Percentiles rank a stretch among this genome's conserved stretches.
phyloP scores from a whole-genome alignment of 1,284 basidiomycete species.

The Ganoderma lingzhi region DNA sequence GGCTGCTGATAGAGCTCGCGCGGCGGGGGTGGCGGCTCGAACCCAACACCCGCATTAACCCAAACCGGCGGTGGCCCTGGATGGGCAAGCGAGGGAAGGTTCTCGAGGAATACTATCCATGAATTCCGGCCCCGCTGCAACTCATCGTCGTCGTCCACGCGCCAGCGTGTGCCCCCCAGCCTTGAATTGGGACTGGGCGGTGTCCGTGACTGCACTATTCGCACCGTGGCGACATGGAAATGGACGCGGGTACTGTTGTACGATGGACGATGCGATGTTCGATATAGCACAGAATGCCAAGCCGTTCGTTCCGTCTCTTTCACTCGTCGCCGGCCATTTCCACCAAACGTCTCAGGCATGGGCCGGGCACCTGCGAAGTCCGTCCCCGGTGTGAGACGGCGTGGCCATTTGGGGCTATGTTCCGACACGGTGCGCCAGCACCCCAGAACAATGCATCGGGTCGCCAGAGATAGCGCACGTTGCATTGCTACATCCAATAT shows the following conservation, averaged over 20 bases:
- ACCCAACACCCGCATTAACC: conserved; percentile 77
- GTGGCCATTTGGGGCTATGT: conserved; percentile 11
- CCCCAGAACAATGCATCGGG: conserved; percentile 17
- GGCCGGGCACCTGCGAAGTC: conserved; percentile 17
- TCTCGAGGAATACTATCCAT: conserved; percentile 55
- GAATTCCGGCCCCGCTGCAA: neutral
- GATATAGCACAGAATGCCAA: conserved; percentile 29
- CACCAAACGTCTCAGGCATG: conserved; percentile 16
- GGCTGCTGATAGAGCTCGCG: conserved; percentile 80
- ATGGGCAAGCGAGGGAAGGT: conserved; percentile 79
- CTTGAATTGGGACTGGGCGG: neutral
- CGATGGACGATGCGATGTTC: conserved; percentile 23
- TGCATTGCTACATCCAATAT: neutral
- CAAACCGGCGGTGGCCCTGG: conserved; percentile 79
- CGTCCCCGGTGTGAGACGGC: conserved; percentile 28
- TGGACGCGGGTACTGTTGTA: conserved; percentile 25
- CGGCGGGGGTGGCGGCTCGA: conserved; percentile 69
- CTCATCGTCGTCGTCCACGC: neutral
- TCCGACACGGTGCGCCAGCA: conserved; percentile 16
- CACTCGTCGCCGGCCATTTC: neutral
- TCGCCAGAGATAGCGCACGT: conserved; percentile 5
- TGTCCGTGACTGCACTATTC: neutral
- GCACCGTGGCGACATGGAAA: conserved; percentile 7
- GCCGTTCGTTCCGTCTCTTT: conserved; percentile 5
- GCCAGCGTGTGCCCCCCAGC: neutral